Base-by-base conservation (phyloP, 805 yeast genomes). In the Candida endomychidarum region DNA sequence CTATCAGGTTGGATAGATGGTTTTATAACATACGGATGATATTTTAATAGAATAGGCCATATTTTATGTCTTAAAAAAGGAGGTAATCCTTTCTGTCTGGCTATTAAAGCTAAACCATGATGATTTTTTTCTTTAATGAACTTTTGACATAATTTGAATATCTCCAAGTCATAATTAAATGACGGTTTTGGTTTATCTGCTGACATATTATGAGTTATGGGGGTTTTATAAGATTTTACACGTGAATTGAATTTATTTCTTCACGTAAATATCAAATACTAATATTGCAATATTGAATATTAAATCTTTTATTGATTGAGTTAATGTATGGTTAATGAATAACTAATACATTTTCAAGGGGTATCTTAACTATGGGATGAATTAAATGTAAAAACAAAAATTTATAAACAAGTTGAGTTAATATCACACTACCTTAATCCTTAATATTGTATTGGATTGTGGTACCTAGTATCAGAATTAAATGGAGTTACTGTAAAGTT, bases 11-110 rank as follows among this genome's bases (percentile, higher is more conserved):
- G 75, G 25, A 87, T 72, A 50, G 78, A 83, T 0, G 96, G 96
- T 36, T 80, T 71, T 22, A 78, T 61, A 10, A 87, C 96, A 66
- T 81, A 86, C 1, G 97, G 96, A 58, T 90, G 97, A 52, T 80
- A 80, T 49, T 81, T 81, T 42, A 90, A 61, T 37, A 90, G 60
- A 3, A 86, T 63, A 1, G 96, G 96, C 97, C 97, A 90, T 6
- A 86, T 84, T 41, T 74, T 69, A 49, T 78, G 80, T 44, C 98
- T 72, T 39, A 88, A 67, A 41, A 80, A 74, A 1, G 95, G 91
- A 1, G 97, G 97, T 19, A 89, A 70, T 3, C 98, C 97, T 41
- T 80, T 69, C 49, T 83, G 89, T 47, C 96, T 73, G 4, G 96
- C 91, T 5, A 90, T 61, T 48, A 79, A 67, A 1, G 97, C 95